Evolutionary conservation across 306 rosid species (phyloP).

Genomic region (Ochetophila trinervis): DNA sequence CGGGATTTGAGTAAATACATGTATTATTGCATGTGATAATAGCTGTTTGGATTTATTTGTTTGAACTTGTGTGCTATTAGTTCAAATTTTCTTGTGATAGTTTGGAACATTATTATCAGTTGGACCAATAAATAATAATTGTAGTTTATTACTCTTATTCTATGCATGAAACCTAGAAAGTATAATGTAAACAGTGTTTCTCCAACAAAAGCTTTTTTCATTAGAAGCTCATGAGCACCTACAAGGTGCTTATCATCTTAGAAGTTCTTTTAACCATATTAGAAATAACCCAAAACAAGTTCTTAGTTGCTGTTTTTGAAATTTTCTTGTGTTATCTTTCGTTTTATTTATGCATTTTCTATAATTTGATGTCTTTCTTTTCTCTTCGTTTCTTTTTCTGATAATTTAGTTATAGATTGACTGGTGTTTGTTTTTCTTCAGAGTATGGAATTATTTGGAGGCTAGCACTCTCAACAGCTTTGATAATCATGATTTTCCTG

Average conservation of each 20-base stretch:
- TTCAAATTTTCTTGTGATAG: no score
- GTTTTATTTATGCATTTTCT: background rate
- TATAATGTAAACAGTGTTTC: background rate
- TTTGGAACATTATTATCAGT: no score
- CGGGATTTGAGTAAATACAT: background rate
- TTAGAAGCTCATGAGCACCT: no score
- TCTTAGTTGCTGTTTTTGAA: no score
- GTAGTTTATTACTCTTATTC: background rate
- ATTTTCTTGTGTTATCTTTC: no score
- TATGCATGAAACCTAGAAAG: background rate
- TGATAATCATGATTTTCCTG: slow-evolving; percentile 85
- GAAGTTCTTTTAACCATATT: no score
- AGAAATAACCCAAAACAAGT: no score
- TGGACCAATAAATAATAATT: background rate
- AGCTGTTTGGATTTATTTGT: no score
- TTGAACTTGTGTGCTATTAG: no score
- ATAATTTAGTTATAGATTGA: slow-evolving; percentile 22
- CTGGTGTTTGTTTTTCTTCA: slow-evolving; percentile 22
- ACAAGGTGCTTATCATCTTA: no score
- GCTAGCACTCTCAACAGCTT: slow-evolving; percentile 80
- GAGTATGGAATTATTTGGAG: slow-evolving; percentile 90
- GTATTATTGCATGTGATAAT: background rate
- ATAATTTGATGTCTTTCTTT: background rate
- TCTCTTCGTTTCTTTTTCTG: slow-evolving; percentile 1
- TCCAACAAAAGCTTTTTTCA: no score